Conservation (phyloP, 2,329 filamentous ascomycete species). For the Beauveria sp. region DNA sequence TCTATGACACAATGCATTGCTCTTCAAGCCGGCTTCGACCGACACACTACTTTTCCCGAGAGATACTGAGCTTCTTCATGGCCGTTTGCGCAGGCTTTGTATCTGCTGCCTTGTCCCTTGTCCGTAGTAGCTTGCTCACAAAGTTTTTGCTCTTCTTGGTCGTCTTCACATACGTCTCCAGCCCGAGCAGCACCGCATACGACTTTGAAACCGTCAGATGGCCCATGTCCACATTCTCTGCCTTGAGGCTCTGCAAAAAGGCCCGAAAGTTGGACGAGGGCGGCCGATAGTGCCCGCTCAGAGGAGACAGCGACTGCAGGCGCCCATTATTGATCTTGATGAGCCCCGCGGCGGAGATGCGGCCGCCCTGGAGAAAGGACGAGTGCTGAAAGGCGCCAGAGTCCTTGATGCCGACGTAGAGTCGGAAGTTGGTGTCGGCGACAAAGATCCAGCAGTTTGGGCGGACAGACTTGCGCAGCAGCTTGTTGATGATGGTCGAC, state of each 20-base stretch:
- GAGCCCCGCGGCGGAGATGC: slow-evolving; percentile 74
- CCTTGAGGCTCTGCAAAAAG: slow-evolving; percentile 68
- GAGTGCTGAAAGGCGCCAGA: slow-evolving; percentile 86
- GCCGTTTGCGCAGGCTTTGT: slow-evolving; percentile 46
- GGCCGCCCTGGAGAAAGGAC: slow-evolving; percentile 75
- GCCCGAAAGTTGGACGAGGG: slow-evolving; percentile 75
- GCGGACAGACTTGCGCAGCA: slow-evolving; percentile 70
- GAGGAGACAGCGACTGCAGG: slow-evolving; percentile 62
- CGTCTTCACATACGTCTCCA: slow-evolving; percentile 71
- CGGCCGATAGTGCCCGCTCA: slow-evolving; percentile 77
- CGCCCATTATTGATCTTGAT: slow-evolving; percentile 80
- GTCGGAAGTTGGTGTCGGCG: slow-evolving; percentile 72
- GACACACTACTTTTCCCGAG: neutral
- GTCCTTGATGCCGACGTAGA: slow-evolving; percentile 88
- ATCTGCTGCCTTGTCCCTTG: slow-evolving; percentile 50
- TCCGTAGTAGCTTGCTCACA: slow-evolving; percentile 40
- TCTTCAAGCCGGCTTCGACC: no score
- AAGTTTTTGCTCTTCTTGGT: slow-evolving; percentile 55
- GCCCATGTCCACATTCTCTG: slow-evolving; percentile 69
- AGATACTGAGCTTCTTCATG: slow-evolving; percentile 26
- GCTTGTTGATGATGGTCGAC: slow-evolving; percentile 67
- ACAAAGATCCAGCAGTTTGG: slow-evolving; percentile 95
- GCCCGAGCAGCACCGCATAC: slow-evolving; percentile 73
- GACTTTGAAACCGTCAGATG: slow-evolving; percentile 72
- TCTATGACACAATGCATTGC: no score